Evolutionary conservation across 306 rosid species (phyloP), one percentile per base, ranked within the genome.

Genomic region (Malus fusca): DNA sequence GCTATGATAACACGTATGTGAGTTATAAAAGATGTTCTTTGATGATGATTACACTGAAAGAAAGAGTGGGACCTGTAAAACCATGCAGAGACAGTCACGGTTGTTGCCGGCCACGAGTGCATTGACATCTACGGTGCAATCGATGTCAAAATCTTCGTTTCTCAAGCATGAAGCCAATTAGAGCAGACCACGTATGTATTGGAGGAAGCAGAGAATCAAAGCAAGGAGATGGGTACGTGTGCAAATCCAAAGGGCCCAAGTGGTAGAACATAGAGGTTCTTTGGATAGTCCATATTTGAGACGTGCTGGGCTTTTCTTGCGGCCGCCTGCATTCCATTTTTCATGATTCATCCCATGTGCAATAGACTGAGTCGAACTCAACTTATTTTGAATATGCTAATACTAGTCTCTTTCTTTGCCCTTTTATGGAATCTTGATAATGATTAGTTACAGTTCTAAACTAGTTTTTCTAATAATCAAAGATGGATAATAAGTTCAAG

Each of bases 261-360:
- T 81, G 77, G 4, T 37, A 14, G 43, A 40, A 4, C 11, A 11
- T 21, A 7, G 35, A 69, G 25, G 37, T 67, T 64, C 42, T 25
- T 63, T 17, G n/a, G 11, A 23, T 71, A 22, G 15, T 68, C 72
- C 56, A 68, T 23, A 55, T 44, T 22, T 3, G 25, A 71, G 58
- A 35, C 78, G 70, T 81, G 71, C 30, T 30, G 46, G 33, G 73
- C 52, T 37, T 63, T 75, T 70, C n/a, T 63, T 51, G 72, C 46
- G 59, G 73, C 59, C 46, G 71, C 46, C 73, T 26, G 17, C 56
- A n/a, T 21, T 22, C 1, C 10, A 78, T 26, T 18, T 15, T 3
- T 25, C 66, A 58, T 58, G 0, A n/a, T 3, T 52, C 58, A 52
- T 6, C 8, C n/a, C 21, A 52, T 4, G 58, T 4, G 58, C 3